Evolutionary conservation across 805 yeast genomes (phyloP).

Genomic region (Debaryomyces hansenii): DNA sequence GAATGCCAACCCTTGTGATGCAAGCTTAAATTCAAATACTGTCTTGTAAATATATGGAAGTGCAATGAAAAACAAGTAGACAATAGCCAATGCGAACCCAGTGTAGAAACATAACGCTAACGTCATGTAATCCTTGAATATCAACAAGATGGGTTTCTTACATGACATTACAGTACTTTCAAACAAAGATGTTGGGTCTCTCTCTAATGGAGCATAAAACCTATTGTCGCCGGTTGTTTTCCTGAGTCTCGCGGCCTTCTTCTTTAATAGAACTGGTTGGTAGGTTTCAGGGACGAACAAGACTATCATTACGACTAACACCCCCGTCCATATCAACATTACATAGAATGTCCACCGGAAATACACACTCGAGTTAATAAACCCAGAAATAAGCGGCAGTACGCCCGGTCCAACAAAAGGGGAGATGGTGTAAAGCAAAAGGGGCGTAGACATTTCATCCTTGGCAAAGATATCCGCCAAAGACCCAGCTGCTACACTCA

Average conservation of each 20-base stretch:
- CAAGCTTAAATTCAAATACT: slow-evolving; percentile 25
- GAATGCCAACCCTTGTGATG: slow-evolving; percentile 29
- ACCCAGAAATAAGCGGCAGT: slow-evolving; percentile 30
- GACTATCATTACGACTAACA: slow-evolving; percentile 16
- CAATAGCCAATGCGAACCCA: slow-evolving; percentile 45
- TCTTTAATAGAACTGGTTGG: slow-evolving; percentile 22
- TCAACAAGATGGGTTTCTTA: slow-evolving; percentile 21
- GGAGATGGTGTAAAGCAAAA: slow-evolving; percentile 26
- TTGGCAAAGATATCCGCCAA: slow-evolving; percentile 27
- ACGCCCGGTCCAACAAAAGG: slow-evolving; percentile 32
- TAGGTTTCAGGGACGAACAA: slow-evolving; percentile 30
- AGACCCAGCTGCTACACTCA: slow-evolving; percentile 31
- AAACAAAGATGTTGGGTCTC: slow-evolving; percentile 12
- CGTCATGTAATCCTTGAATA: slow-evolving; percentile 30
- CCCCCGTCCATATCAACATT: slow-evolving; percentile 24
- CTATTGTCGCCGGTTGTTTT: slow-evolving; percentile 35
- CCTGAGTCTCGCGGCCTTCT: slow-evolving; percentile 25
- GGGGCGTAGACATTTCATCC: slow-evolving; percentile 20
- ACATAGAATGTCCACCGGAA: slow-evolving; percentile 28
- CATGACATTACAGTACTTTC: slow-evolving; percentile 19
- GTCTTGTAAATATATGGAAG: slow-evolving; percentile 43
- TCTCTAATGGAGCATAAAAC: slow-evolving; percentile 44
- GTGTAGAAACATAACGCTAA: slow-evolving; percentile 35
- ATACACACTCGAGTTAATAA: slow-evolving; percentile 16
- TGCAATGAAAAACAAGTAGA: slow-evolving; percentile 43